These are phyloP conservation scores for Marasmius sp. DNA, from an alignment of 1,284 basidiomycete genomes.

Conservation along the genomic window DNA sequence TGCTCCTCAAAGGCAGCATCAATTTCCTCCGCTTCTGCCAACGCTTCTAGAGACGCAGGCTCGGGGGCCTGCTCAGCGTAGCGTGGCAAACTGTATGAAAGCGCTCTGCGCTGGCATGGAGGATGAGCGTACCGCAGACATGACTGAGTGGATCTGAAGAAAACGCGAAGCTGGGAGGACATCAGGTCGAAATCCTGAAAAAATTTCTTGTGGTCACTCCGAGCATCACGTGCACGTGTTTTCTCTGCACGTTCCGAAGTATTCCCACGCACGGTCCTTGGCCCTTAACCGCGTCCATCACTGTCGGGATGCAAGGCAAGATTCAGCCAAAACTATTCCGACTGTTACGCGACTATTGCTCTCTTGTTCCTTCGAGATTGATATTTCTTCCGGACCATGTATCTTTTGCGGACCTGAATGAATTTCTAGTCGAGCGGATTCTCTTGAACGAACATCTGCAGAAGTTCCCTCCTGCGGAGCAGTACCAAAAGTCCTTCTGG, in stretches of 20 bases:
- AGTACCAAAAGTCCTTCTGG: constrained; percentile 69
- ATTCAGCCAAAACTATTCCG: constrained; percentile 34
- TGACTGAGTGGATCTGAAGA: constrained; percentile 21
- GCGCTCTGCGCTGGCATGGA: constrained; percentile 21
- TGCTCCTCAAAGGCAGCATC: constrained; percentile 14
- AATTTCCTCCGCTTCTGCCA: constrained; percentile 17
- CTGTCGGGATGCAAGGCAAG: neutral
- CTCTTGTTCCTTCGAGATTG: constrained; percentile 44
- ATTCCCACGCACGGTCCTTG: neutral
- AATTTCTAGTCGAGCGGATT: constrained; percentile 52
- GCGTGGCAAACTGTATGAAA: constrained; percentile 25
- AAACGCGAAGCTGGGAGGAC: constrained; percentile 31
- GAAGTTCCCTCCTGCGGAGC: constrained; percentile 56
- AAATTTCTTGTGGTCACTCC: constrained; percentile 18
- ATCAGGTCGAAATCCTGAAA: constrained; percentile 21
- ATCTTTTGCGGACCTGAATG: constrained; percentile 40
- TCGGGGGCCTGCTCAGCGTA: constrained; percentile 25
- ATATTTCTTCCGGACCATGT: constrained; percentile 39
- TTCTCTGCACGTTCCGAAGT: neutral
- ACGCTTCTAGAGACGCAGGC: constrained; percentile 20
- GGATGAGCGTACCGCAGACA: constrained; percentile 24
- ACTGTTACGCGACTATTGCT: constrained; percentile 53
- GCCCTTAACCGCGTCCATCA: neutral
- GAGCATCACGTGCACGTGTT: constrained; percentile 24
- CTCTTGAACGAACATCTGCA: constrained; percentile 52